Evolutionary conservation across 805 yeast species (phyloP), one percentile per base, ranked within the genome.

Genomic region (Metschnikowia shivogae): DNA sequence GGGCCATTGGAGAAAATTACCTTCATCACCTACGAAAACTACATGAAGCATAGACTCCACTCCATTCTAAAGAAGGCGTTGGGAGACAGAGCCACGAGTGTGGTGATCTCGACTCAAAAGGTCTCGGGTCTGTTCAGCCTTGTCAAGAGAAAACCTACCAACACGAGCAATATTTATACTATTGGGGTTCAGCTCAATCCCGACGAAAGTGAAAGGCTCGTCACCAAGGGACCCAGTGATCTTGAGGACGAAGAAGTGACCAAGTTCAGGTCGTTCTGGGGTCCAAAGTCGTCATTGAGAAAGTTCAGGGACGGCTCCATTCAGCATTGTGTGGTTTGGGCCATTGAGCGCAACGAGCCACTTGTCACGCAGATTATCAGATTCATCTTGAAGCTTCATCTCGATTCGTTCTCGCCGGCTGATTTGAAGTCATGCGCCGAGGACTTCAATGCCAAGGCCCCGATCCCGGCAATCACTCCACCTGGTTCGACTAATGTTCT

Each of bases 251-350:
- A 80, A 28, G 68, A 69, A 34, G 81, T 74, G 12, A 68, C 77
- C 6, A 73, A 76, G 44, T 93, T 93, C 69, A 79, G 86, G 53
- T 68, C 78, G 5, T 90, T 93, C 60, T 93, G 99, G 99, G 97
- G 97, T 9, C 59, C 77, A 8, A 84, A 80, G 53, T 81, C 95
- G 0, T 87, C 93, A 11, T 72, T 93, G 45, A 81, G 99, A 71
- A 80, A 93, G 61, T 93, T 92, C 70, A 89, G 87, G 59, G 96
- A 93, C 65, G 97, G 97, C 32, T 73, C 84, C 4, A 89, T 93
- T 48, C 83, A 81, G 50, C 95, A 93, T 65, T 86, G 96, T 62
- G 95, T 93, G 45, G 84, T 89, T 27, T 93, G 98, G 98, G 68
- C 77, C 4, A 69, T 78, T 5, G 54, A 57, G 34, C 64, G 77